Base-by-base conservation (phyloP, 1,139 yeast genomes). In the Sugiyamaella grinbergsii region DNA sequence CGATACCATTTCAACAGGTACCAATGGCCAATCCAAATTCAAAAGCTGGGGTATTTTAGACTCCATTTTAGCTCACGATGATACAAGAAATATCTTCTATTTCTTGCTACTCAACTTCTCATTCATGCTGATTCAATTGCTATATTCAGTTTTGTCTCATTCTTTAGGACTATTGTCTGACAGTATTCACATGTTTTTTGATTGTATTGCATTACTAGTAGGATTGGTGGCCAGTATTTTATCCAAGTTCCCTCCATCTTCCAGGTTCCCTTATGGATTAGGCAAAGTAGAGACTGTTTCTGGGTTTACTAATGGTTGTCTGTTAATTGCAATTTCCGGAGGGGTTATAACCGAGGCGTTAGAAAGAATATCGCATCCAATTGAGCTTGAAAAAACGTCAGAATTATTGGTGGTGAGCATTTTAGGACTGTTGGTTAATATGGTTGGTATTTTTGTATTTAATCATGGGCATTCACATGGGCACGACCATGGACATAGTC, bases 151-250 rank as follows among this genome's bases (percentile, higher is more conserved):
- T 69, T 76, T 95, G 56, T 90, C 98, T 0, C 91, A 88, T 63
- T 91, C 98, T 0, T 72, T 94, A 36, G 98, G 98, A 6, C 74
- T 94, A 23, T 71, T 94, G 44, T 89, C 96, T 5, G 99, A 94
- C 63, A 89, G 96, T 3, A 75, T 93, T 47, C 99, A 93, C 68
- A 93, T 93, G 99, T 88, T 95, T 2, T 75, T 93, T 52, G 98
- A 93, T 68, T 93, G 98, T 66, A 77, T 90, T 1, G 95, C 98
- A 0, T 72, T 93, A 49, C 82, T 94, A 3, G 79, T 94, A 24
- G 99, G 99, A 0, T 73, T 94, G 3, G 78, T 93, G 26, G 98
- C 99, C 0, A 89, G 95, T 18, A 79, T 79, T 5, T 59, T 81
- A 50, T 74, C 83, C 3, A 80, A 79, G 56, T 71, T 73, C 56